Conservation (phyloP, 2,329 filamentous ascomycete species). For the Fusarium mexicanum region DNA sequence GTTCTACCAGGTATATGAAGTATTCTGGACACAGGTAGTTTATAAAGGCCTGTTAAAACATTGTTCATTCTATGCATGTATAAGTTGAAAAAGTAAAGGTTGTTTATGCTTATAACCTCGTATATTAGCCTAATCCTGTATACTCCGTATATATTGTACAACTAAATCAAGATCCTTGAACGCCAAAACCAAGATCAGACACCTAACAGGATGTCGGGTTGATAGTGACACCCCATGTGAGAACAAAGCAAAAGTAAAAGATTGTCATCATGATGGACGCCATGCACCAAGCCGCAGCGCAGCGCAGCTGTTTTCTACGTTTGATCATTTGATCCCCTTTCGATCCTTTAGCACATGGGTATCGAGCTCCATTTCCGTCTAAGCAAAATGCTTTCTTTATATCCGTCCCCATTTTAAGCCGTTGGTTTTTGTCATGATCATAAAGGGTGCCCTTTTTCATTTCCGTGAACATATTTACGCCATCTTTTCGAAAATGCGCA, state of each 20-base stretch:
- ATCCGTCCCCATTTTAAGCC: conserved; percentile 3
- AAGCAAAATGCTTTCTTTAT: conserved; percentile 35
- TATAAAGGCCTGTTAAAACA: background rate
- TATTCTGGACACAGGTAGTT: background rate
- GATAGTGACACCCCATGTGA: background rate
- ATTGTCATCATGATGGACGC: conserved; percentile 37
- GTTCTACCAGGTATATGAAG: too few relatives aligned
- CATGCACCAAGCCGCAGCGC: conserved; percentile 29
- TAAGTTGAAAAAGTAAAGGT: background rate
- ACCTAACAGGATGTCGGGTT: background rate
- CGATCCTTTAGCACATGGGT: conserved; percentile 39
- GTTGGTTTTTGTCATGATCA: conserved; percentile 33
- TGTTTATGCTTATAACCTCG: background rate
- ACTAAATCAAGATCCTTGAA: conserved; percentile 6
- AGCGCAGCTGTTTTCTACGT: conserved; percentile 33
- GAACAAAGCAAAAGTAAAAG: conserved; percentile 5
- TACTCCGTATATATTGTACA: background rate
- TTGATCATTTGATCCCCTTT: conserved; percentile 30
- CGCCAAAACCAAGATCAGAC: conserved; percentile 15
- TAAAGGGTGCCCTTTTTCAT: conserved; percentile 22
- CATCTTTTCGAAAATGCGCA: conserved; percentile 76
- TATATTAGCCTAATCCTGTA: background rate
- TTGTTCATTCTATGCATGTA: background rate
- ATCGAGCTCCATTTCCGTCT: conserved; percentile 39
- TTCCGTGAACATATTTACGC: conserved; percentile 43